Conservation (phyloP, 306 rosid species). For the Pterocarpus macrocarpus region DNA sequence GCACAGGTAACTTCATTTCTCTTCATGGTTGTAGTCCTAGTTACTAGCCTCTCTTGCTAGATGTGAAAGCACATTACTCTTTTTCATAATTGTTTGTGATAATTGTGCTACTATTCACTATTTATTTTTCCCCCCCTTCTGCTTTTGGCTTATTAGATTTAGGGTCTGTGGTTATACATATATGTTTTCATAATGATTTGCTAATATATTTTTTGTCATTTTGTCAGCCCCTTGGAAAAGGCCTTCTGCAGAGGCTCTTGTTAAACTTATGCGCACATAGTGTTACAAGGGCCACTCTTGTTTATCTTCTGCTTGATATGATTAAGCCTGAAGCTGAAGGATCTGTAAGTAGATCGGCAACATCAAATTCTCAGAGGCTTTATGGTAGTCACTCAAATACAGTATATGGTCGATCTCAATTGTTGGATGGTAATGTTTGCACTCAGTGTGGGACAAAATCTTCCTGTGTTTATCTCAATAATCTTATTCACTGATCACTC, state of each 20-base stretch:
- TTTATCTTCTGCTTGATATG: conserved; percentile 79
- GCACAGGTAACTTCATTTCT: conserved; percentile 77
- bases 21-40: conserved; percentile 40
- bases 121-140: background rate
- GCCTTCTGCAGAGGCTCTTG: conserved; percentile 94
- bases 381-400: conserved; percentile 95
- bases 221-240: conserved; percentile 97
- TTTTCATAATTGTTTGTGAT: conserved; percentile 23
- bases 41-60: conserved; percentile 24
- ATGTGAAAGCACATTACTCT: conserved; percentile 26
- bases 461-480: conserved; percentile 25
- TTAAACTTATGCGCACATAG: conserved; percentile 94
- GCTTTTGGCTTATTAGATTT: background rate
- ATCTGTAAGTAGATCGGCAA: conserved; percentile 61
- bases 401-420: conserved; percentile 93
- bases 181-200: conserved; percentile 39
- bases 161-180: background rate
- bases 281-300: conserved; percentile 78
- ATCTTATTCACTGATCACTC: conserved; percentile 41
- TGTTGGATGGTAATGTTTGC: conserved; percentile 81
- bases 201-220: conserved; percentile 31
- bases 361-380: conserved; percentile 83
- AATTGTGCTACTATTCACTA: conserved; percentile 1
- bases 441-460: background rate
- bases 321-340: conserved; percentile 90